Base-by-base conservation (phyloP, 2,329 filamentous ascomycete species). In the Apiospora rasikravindrae region DNA sequence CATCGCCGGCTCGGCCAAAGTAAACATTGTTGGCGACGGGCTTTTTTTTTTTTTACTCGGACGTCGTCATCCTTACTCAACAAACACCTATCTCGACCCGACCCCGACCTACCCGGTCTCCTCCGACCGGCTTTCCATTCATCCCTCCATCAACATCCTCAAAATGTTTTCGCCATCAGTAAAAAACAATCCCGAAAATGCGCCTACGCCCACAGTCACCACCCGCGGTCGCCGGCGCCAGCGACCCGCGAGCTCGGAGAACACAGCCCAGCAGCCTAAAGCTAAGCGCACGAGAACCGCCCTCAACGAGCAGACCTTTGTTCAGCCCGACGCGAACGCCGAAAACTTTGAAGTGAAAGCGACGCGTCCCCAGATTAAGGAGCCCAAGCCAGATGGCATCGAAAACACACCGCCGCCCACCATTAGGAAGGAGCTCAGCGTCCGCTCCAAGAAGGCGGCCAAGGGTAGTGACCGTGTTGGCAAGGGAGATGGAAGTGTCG, bases 401-500 rank as follows among this genome's bases (percentile, higher is more conserved):
- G 86, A 88, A 75, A 84, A 82, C 72, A 73, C 78, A 73, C 74
- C 79, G 73, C 74, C 79, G 61, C 73, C 70, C 13, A 80, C 70
- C 14, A 80, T 83, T 61, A 86, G 83, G 74, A 87, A 85, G 75
- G 89, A 92, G 77, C 85, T 90, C 67, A 89, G 85, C 72, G 84
- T 91, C 51, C 86, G 90, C 74, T 86, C 88, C 13, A 92, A 91
- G 79, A 92, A 92, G 80, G 79, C 86, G 80, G 79, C 86, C 67
- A 91, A 91, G 78, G 83, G 86, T n/a, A 86, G 86, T 73, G 90
- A 93, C 77, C 87, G 92, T 76, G 84, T 86, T 64, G 86, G 84
- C 76, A 93, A 93, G 80, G 91, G 90, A 67, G 92, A 94, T 78
- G 89, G 90, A 44, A 91, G 89, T 76, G 85, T 90, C 73, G 85